A percentile compares a stretch with the other conserved stretches of the same genome.
Conservation (phyloP, 352 stramenopile species). For the Globisporangium canariense region DNA sequence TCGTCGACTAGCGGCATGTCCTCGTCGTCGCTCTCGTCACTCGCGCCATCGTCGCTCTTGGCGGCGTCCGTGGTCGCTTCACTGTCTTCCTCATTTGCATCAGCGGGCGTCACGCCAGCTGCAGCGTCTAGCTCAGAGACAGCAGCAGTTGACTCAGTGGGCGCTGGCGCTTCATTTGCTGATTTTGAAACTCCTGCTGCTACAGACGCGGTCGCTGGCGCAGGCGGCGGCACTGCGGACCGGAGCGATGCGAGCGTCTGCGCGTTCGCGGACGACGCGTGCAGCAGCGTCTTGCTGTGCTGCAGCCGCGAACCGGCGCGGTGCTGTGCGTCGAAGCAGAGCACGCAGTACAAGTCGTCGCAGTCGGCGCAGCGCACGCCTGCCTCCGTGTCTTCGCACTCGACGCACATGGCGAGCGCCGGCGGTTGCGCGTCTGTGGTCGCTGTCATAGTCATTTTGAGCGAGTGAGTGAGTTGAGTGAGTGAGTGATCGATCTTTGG, state of each 20-base stretch:
- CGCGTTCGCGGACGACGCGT: constrained; percentile 5
- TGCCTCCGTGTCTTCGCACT: constrained; percentile 82
- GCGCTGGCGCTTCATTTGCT: neutral
- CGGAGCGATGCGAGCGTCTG: constrained; percentile 14
- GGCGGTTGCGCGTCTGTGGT: constrained; percentile 11
- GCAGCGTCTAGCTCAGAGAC: neutral
- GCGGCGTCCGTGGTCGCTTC: constrained; percentile 14
- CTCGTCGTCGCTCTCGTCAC: constrained; percentile 32
- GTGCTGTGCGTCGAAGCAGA: constrained; percentile 79
- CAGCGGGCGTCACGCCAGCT: neutral
- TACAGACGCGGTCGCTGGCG: neutral
- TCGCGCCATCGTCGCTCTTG: constrained; percentile 26
- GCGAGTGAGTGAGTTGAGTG: too few species aligned
- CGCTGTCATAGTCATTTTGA: neutral
- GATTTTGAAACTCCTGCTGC: neutral
- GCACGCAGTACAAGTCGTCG: constrained; percentile 68
- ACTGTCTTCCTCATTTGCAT: constrained; percentile 22
- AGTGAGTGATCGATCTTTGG: too few species aligned
- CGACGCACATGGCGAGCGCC: constrained; percentile 57
- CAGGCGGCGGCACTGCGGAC: constrained; percentile 7
- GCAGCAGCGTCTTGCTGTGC: constrained; percentile 36
- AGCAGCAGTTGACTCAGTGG: neutral
- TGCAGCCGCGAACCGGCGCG: constrained; percentile 45
- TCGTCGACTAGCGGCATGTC: constrained; percentile 22
- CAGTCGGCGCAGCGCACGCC: constrained; percentile 64